Percentiles rank a stretch among this genome's conserved stretches.
phyloP scores from a whole-genome alignment of 2,329 filamentous ascomycete genomes.

The Pseudogymnoascus destructans region DNA sequence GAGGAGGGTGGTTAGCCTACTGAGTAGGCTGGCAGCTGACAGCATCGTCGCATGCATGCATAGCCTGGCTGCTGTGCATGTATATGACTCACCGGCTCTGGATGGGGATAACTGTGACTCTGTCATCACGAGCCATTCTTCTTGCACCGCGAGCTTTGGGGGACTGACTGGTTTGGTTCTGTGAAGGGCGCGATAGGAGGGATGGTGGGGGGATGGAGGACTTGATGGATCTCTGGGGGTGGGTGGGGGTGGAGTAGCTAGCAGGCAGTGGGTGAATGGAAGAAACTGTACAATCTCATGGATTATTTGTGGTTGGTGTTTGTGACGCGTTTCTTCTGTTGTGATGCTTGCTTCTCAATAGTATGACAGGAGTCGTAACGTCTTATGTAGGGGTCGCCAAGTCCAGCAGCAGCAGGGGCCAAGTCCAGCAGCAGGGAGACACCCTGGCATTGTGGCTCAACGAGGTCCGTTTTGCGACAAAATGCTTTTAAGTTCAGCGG shows the following conservation, averaged over 20 bases:
- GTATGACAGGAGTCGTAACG: neutral
- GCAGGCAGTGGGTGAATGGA: neutral
- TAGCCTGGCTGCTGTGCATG: constrained; percentile 1
- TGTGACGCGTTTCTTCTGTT: neutral
- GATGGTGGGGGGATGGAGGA: neutral
- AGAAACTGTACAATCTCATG: neutral
- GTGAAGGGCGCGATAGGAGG: neutral
- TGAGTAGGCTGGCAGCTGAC: neutral
- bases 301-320: neutral
- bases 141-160: neutral
- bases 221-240: neutral
- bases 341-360: neutral
- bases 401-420: neutral
- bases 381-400: neutral
- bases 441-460: neutral
- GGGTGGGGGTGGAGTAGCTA: neutral
- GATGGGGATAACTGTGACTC: neutral
- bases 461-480: neutral
- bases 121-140: neutral
- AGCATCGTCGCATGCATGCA: neutral
- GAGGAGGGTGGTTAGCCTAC: neutral
- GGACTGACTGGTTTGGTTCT: constrained; percentile 4
- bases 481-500: neutral
- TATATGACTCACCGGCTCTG: neutral
- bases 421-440: neutral